Base-by-base conservation (phyloP, 352 stramenopile genomes). In the Phytophthora foliorum region DNA sequence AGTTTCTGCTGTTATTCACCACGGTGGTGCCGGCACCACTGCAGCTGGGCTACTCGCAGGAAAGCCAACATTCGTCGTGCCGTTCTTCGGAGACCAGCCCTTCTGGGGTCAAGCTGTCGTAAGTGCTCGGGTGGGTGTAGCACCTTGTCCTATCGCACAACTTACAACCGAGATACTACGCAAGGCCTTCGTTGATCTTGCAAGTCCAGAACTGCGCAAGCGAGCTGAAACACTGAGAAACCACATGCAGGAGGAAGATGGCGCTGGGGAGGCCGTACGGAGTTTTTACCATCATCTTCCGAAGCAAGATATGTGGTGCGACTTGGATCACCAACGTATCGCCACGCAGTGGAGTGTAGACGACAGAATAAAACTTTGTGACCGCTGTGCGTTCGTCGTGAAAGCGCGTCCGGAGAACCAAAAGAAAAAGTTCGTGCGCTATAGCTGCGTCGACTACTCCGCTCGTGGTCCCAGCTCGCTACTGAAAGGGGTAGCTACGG, bases 31-130 rank as follows among this genome's bases (percentile, higher is more conserved):
- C 41, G 94, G 93, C 25, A 98, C 95, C 24, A 97, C 91, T n/a
- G 92, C 92, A 4, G 90, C 93, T 4, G 94, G 93, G 22, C 76
- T 98, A 3, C 55, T 95, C 7, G 89, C 88, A 29, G 92, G 91
- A 4, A 93, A 98, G 31, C 94, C 95, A 3, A 98, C 92, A 5
- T 92, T 98, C 64, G 89, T 98, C 27, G 94, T 94, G 67, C 95
- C 95, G 14, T 98, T 98, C 62, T 98, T 98, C 72, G 92, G 90
- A 16, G 95, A 98, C 70, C 95, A 98, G 66, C 88, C 81, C 29
- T 98, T 98, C 74, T 98, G 94, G 95, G 93, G 91, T 3, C 82
- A 92, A n/a, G 92, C 94, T 2, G 88, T 97, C 0, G 74, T 89
- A 19, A 82, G 74, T 1, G 80, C 87, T 10, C 82, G 89, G 10